phyloP scores from a whole-genome alignment of 495 filamentous ascomycete species.

The Xylaria acuta region DNA sequence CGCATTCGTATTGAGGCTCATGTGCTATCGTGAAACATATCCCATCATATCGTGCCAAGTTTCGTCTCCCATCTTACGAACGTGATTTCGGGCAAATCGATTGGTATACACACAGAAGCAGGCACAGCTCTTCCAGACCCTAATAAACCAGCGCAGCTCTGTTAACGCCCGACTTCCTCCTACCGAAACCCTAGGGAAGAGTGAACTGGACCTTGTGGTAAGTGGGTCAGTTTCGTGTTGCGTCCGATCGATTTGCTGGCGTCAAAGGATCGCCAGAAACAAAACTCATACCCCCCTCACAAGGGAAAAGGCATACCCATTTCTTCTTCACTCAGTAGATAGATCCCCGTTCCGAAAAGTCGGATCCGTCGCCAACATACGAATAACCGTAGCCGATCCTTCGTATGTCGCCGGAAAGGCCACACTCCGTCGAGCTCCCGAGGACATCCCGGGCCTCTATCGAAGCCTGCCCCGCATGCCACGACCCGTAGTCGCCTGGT shows the following conservation, averaged over 20 bases:
- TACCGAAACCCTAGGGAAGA: neutral
- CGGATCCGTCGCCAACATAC: neutral
- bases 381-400: neutral
- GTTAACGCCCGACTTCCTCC: neutral
- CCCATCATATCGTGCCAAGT: neutral
- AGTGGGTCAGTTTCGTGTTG: neutral
- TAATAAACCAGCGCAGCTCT: neutral
- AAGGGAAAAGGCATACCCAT: neutral
- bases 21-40: conserved; percentile 4
- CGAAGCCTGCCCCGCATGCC: conserved; percentile 3
- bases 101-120: neutral
- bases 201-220: neutral
- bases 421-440: neutral
- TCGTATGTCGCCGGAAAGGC: neutral
- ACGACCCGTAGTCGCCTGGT: conserved; percentile 35
- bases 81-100: neutral
- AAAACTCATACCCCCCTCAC: neutral
- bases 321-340: neutral
- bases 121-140: neutral
- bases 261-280: neutral
- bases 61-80: neutral
- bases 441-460: neutral
- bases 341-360: neutral
- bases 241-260: neutral
- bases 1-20: neutral